A percentile compares a stretch with the other conserved stretches of the same genome.
Evolutionary conservation across 2,329 filamentous ascomycete species (phyloP).

Genomic region (Microdochium bolleyi): DNA sequence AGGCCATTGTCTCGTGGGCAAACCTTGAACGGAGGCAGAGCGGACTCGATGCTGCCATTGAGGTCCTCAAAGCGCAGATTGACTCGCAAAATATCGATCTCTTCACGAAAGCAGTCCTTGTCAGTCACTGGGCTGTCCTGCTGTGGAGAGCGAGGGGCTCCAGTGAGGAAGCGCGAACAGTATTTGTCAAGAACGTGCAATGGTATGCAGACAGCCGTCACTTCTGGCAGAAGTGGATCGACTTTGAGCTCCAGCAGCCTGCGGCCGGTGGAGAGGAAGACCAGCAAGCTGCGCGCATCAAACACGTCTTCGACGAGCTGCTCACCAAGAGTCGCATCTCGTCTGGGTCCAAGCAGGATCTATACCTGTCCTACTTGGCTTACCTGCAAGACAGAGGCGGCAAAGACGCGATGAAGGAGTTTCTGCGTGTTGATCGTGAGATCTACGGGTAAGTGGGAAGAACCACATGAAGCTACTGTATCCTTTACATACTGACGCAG

Average conservation of each 20-base stretch:
- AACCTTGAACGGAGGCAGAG: constrained; percentile 78
- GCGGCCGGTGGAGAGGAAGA: constrained; percentile 56
- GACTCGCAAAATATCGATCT: constrained; percentile 64
- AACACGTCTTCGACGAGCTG: constrained; percentile 70
- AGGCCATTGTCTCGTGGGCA: constrained; percentile 81
- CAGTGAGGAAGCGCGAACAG: constrained; percentile 69
- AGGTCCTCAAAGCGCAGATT: constrained; percentile 74
- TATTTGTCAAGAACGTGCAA: constrained; percentile 76
- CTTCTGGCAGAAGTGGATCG: constrained; percentile 86
- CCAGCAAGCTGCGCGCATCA: constrained; percentile 65
- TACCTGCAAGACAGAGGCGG: constrained; percentile 79
- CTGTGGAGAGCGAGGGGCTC: constrained; percentile 84
- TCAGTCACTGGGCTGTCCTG: constrained; percentile 80
- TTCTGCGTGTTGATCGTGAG: constrained; percentile 73
- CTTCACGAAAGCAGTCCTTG: constrained; percentile 77
- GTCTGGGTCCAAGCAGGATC: constrained; percentile 58
- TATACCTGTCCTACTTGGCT: constrained; percentile 71
- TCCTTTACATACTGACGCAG: background rate
- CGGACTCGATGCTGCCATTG: constrained; percentile 76
- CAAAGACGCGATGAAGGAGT: constrained; percentile 79
- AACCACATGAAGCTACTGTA: too few species aligned
- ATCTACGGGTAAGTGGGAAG: constrained; percentile 72
- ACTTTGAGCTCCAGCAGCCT: constrained; percentile 82
- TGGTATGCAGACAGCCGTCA: constrained; percentile 77
- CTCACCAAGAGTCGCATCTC: constrained; percentile 65